Conservation (phyloP, 2,329 filamentous ascomycete genomes). For the Endoconidiophora laricicola region DNA sequence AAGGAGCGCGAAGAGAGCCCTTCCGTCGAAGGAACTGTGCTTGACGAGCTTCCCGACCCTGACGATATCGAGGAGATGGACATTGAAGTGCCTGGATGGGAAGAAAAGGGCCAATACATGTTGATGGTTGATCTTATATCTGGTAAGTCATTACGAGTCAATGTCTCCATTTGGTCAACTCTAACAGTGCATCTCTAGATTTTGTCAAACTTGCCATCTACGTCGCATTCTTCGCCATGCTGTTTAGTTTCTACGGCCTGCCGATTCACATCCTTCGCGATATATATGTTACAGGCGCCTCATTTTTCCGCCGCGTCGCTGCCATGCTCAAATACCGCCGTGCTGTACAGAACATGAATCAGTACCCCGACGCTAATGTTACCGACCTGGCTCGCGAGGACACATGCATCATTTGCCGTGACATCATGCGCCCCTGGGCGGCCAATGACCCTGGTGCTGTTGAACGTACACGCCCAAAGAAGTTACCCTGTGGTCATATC, state of each 20-base stretch:
- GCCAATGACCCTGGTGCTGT: slow-evolving; percentile 45
- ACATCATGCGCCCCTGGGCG: slow-evolving; percentile 80
- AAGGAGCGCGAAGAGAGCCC: slow-evolving; percentile 31
- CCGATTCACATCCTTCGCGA: slow-evolving; percentile 95
- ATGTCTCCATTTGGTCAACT: background rate
- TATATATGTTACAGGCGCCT: slow-evolving; percentile 82
- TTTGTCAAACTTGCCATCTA: slow-evolving; percentile 86
- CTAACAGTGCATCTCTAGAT: slow-evolving; percentile 33
- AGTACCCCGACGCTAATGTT: slow-evolving; percentile 75
- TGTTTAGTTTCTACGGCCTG: slow-evolving; percentile 84
- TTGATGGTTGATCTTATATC: slow-evolving; percentile 74
- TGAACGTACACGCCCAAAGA: slow-evolving; percentile 79
- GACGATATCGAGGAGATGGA: slow-evolving; percentile 84
- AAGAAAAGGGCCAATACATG: slow-evolving; percentile 84
- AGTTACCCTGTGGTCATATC: slow-evolving; percentile 89
- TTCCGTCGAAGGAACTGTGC: slow-evolving; percentile 24
- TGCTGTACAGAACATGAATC: slow-evolving; percentile 87
- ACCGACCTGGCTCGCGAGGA: slow-evolving; percentile 76
- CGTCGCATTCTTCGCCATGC: slow-evolving; percentile 78
- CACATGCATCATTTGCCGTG: slow-evolving; percentile 93
- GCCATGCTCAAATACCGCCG: slow-evolving; percentile 82
- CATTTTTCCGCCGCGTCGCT: slow-evolving; percentile 76
- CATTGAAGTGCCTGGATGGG: slow-evolving; percentile 89
- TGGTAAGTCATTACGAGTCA: slow-evolving; percentile 31
- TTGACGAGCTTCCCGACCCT: slow-evolving; percentile 35